A percentile compares a stretch with the other conserved stretches of the same genome.
These are phyloP conservation scores for Aspergillus incahuasiensis DNA, from an alignment of 495 filamentous ascomycete species.

Conservation along the genomic window DNA sequence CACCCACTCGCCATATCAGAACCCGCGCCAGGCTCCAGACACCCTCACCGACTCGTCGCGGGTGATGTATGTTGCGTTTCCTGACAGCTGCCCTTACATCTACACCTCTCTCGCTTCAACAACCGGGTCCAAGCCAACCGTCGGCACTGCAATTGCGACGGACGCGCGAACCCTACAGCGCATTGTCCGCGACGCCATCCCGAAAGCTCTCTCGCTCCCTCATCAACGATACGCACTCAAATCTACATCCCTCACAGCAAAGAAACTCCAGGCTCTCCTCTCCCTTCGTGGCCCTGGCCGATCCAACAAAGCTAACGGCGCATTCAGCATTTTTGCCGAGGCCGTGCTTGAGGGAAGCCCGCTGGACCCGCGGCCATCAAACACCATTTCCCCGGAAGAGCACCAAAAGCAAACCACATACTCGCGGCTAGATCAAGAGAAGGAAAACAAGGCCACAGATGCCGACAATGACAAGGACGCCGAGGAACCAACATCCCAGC, in stretches of 20 bases:
- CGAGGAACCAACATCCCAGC: neutral
- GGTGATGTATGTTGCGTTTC: constrained; percentile 73
- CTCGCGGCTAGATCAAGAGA: constrained; percentile 23
- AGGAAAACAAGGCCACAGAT: constrained; percentile 15
- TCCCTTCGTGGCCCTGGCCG: constrained; percentile 60
- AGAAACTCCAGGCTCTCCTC: constrained; percentile 62
- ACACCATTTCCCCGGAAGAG: constrained; percentile 40
- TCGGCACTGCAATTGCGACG: constrained; percentile 30
- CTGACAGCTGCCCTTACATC: constrained; percentile 67
- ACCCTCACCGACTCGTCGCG: constrained; percentile 52
- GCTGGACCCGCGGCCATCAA: constrained; percentile 46
- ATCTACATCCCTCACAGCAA: constrained; percentile 60
- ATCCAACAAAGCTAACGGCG: constrained; percentile 64
- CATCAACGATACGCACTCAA: constrained; percentile 64
- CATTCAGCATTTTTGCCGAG: constrained; percentile 73
- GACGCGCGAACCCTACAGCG: constrained; percentile 62
- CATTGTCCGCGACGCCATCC: constrained; percentile 68
- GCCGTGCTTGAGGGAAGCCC: constrained; percentile 54
- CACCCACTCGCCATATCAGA: constrained; percentile 66
- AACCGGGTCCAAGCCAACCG: constrained; percentile 24
- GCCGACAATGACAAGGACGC: neutral
- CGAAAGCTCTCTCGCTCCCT: constrained; percentile 68
- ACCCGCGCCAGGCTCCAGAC: constrained; percentile 33
- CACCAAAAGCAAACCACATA: constrained; percentile 22
- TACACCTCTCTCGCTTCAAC: constrained; percentile 59